These are phyloP conservation scores for sorghum (Sorghum bicolor) DNA, from an alignment of 176 grass and related monocot species.

Conservation along the genomic window DNA sequence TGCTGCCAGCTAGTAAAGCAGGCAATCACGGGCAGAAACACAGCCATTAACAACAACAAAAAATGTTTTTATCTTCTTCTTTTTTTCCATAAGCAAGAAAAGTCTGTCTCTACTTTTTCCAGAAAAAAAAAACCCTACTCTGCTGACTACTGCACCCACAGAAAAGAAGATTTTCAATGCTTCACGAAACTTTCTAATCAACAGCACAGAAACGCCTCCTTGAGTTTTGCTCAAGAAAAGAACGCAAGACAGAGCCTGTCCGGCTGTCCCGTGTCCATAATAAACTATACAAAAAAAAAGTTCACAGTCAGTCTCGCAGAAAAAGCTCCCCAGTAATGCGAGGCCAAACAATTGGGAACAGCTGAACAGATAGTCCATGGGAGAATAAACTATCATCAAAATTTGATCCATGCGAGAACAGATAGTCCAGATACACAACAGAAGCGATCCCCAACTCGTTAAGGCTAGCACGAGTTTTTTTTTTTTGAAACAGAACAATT, in stretches of 20 bases:
- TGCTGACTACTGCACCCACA: background rate
- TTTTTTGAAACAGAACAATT: background rate
- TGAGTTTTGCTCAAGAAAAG: background rate
- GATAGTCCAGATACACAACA: background rate
- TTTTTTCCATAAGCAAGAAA: background rate
- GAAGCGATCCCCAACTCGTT: background rate
- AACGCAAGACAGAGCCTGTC: background rate
- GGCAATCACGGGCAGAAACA: conserved; percentile 32
- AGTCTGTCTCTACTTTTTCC: background rate
- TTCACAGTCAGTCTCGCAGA: background rate
- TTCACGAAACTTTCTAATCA: conserved; percentile 8
- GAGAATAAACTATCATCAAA: background rate
- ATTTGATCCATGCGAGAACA: background rate
- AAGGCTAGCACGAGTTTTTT: background rate
- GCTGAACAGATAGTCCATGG: background rate
- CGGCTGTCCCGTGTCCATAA: background rate
- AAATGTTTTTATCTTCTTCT: background rate
- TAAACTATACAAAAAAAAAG: background rate
- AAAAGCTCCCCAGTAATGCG: background rate
- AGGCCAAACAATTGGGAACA: background rate
- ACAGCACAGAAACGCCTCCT: conserved; percentile 9
- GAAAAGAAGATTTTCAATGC: background rate
- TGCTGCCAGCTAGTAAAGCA: conserved; percentile 19
- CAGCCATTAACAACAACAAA: background rate
- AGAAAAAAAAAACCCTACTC: background rate